These are phyloP conservation scores for Daedaleopsis sinensis DNA, from an alignment of 768 basidiomycete species.

Conservation along the genomic window DNA sequence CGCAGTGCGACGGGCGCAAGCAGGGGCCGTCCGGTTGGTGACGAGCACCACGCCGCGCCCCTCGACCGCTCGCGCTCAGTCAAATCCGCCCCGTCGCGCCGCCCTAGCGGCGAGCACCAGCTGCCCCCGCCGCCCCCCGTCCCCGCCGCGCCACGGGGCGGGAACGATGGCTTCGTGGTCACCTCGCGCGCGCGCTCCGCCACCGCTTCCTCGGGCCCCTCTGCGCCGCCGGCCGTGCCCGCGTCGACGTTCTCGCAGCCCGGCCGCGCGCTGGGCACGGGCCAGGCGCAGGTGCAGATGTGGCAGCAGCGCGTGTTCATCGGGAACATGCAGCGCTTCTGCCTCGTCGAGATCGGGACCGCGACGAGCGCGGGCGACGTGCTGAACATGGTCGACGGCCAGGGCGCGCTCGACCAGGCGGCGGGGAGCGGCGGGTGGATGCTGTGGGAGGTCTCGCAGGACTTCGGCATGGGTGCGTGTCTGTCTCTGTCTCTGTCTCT, in stretches of 20 bases:
- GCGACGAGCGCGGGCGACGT: slow-evolving; percentile 76
- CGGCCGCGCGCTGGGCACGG: background rate
- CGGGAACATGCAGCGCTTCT: slow-evolving; percentile 73
- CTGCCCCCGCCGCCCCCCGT: background rate
- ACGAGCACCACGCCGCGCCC: slow-evolving; percentile 31
- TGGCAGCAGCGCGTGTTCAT: slow-evolving; percentile 78
- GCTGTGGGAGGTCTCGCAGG: slow-evolving; percentile 87
- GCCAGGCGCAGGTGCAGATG: slow-evolving; percentile 23
- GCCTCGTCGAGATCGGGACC: slow-evolving; percentile 70
- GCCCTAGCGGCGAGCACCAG: slow-evolving; percentile 25
- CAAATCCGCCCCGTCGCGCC: slow-evolving; percentile 19
- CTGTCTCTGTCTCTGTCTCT: too few species aligned
- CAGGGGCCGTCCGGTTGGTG: slow-evolving; percentile 5
- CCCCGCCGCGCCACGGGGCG: background rate
- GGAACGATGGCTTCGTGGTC: slow-evolving; percentile 14
- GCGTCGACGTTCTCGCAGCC: slow-evolving; percentile 26
- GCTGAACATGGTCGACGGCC: slow-evolving; percentile 60
- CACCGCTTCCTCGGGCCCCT: slow-evolving; percentile 22
- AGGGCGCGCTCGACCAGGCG: slow-evolving; percentile 67
- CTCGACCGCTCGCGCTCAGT: slow-evolving; percentile 22
- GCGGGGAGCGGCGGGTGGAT: slow-evolving; percentile 77
- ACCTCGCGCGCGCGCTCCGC: slow-evolving; percentile 27
- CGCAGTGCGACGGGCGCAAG: slow-evolving; percentile 10
- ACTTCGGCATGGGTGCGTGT: slow-evolving; percentile 89
- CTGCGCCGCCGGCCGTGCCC: slow-evolving; percentile 31